These are phyloP conservation scores for Coniochaeta sp. DNA, from an alignment of 2,329 filamentous ascomycete genomes.

Conservation along the genomic window DNA sequence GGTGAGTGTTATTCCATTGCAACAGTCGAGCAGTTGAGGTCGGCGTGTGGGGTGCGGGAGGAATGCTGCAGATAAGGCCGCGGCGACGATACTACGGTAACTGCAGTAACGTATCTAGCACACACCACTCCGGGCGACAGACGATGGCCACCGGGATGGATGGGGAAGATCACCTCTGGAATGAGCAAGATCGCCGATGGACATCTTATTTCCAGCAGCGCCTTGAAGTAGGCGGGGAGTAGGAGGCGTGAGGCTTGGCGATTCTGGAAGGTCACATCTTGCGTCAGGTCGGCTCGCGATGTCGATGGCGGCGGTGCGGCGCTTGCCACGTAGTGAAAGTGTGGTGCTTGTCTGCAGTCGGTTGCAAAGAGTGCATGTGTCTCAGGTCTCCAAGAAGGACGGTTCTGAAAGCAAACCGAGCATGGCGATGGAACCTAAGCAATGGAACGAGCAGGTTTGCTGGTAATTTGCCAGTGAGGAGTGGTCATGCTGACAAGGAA, in stretches of 20 bases:
- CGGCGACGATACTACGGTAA: background rate
- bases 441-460: background rate
- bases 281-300: background rate
- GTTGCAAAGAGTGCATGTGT: too few species aligned
- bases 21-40: background rate
- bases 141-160: background rate
- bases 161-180: background rate
- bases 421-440: too few species aligned
- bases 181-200: background rate
- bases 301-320: background rate
- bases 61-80: conserved; percentile 1
- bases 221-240: background rate
- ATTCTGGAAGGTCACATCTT: conserved; percentile 5
- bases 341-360: background rate
- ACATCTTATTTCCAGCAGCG: too few species aligned
- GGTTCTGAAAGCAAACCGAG: background rate
- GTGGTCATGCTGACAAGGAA: background rate
- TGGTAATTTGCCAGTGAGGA: background rate
- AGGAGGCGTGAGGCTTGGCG: background rate
- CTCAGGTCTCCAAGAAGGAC: background rate
- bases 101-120: background rate
- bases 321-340: background rate
- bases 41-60: background rate
- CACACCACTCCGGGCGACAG: background rate
- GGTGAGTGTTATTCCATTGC: background rate